phyloP scores from a whole-genome alignment of 371 early-diverging fungal genomes.

The Syncephalastrum contaminatum region DNA sequence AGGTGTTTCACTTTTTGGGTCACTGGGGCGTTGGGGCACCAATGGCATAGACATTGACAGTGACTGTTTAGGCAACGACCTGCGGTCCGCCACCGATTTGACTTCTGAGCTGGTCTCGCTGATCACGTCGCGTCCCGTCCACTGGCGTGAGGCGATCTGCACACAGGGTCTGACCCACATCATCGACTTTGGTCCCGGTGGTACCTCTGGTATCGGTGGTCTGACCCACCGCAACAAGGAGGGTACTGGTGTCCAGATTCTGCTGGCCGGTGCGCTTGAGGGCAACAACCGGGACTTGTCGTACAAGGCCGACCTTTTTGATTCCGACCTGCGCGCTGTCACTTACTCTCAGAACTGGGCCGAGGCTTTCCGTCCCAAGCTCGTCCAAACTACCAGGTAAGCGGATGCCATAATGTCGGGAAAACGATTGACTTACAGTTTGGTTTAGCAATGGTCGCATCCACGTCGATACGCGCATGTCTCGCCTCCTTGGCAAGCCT shows the following conservation, averaged over 20 bases:
- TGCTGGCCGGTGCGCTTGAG: constrained; percentile 75
- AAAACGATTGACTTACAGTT: constrained; percentile 4
- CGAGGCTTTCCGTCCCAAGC: constrained; percentile 81
- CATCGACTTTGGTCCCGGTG: constrained; percentile 94
- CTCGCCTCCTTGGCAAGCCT: constrained; percentile 85
- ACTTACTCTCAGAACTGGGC: constrained; percentile 90
- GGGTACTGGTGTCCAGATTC: constrained; percentile 91
- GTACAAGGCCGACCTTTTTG: constrained; percentile 83
- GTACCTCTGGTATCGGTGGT: constrained; percentile 83
- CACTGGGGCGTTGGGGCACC: constrained; percentile 45
- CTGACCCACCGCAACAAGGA: constrained; percentile 94
- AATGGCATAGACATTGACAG: constrained; percentile 5
- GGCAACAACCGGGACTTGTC: constrained; percentile 70
- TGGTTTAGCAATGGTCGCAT: constrained; percentile 63
- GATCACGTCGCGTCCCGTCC: constrained; percentile 80
- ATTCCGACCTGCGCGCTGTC: constrained; percentile 77
- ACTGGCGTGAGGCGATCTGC: constrained; percentile 87
- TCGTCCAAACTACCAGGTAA: constrained; percentile 57
- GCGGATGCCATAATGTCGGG: not conserved
- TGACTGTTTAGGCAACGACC: constrained; percentile 59
- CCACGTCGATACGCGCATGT: constrained; percentile 89
- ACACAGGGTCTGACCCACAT: constrained; percentile 78
- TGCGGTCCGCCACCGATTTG: constrained; percentile 54
- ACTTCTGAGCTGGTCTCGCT: constrained; percentile 76
- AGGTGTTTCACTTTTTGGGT: constrained; percentile 14